Evolutionary conservation across 148 eudicot genomes (phyloP).

Genomic region (Euryodendron excelsum): DNA sequence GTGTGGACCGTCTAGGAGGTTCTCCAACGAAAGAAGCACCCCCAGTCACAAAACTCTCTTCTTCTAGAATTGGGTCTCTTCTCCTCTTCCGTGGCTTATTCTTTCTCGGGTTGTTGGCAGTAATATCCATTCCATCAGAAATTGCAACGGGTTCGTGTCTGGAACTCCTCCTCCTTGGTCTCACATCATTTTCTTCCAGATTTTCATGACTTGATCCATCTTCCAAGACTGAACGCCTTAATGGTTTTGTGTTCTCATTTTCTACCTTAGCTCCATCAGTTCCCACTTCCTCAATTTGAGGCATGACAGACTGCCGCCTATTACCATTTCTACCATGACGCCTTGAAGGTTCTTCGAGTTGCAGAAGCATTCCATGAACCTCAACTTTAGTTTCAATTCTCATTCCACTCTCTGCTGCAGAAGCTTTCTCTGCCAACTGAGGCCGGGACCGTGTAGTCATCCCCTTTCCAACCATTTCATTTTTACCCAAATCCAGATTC

Average conservation of each 20-base stretch:
- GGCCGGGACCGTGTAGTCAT: not conserved
- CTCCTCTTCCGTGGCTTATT: not conserved
- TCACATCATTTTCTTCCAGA: not conserved
- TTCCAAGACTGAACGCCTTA: not conserved
- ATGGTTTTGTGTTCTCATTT: conserved; percentile 14
- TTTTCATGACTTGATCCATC: not conserved
- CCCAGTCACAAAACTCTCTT: conserved; percentile 13
- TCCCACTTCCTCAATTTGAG: not conserved
- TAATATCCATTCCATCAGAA: not conserved
- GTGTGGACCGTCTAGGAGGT: conserved; percentile 11
- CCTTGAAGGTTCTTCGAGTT: too few relatives aligned
- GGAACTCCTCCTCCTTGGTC: conserved; percentile 7
- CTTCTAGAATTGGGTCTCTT: conserved; percentile 1
- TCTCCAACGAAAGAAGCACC: conserved; percentile 4
- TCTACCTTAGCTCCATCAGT: conserved; percentile 9
- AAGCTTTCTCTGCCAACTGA: not conserved
- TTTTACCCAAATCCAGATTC: not conserved
- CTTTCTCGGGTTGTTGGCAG: not conserved
- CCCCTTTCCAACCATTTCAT: conserved; percentile 5
- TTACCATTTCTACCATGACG: conserved; percentile 7
- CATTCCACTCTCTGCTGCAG: not conserved
- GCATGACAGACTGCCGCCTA: conserved; percentile 18
- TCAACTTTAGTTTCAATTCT: conserved; percentile 6
- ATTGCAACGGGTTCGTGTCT: not conserved
- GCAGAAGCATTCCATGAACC: not conserved